Conservation (phyloP, 768 basidiomycete species). For the Podaxis sp. region DNA sequence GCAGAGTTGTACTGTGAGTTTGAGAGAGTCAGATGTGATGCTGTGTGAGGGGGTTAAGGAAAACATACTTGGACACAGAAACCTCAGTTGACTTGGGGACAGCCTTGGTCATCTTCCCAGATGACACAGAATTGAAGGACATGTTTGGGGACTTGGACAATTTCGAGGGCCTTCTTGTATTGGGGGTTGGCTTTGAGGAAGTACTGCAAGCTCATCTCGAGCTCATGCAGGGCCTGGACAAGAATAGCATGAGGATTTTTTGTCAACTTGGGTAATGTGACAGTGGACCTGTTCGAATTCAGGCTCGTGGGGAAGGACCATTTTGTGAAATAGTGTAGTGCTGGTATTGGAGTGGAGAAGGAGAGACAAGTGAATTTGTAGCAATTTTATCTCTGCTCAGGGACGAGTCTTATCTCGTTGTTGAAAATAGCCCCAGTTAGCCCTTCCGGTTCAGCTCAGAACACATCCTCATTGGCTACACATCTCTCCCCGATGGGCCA, state of each 20-base stretch:
- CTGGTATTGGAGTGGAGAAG: constrained; percentile 9
- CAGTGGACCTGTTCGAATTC: constrained; percentile 63
- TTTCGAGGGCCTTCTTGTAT: no score
- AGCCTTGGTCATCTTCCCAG: no score
- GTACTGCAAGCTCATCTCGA: no score
- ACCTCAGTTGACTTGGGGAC: no score
- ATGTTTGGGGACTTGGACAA: no score
- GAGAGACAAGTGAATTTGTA: constrained; percentile 20
- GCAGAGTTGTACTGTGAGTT: no score
- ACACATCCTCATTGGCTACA: not conserved
- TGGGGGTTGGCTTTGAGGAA: no score
- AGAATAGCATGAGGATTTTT: not conserved
- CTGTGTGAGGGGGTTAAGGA: no score
- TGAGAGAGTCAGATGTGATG: no score
- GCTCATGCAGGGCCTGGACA: no score
- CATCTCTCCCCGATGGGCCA: not conserved
- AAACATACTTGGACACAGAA: no score
- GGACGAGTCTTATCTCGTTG: not conserved
- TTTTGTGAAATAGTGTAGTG: constrained; percentile 16
- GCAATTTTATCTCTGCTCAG: constrained; percentile 23
- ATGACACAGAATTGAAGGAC: no score
- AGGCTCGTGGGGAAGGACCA: constrained; percentile 56
- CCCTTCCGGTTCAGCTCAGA: not conserved
- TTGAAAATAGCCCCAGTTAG: not conserved
- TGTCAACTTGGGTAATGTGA: not conserved